Base-by-base conservation (phyloP, 179 eudicot species). In the Pouteria campechiana region DNA sequence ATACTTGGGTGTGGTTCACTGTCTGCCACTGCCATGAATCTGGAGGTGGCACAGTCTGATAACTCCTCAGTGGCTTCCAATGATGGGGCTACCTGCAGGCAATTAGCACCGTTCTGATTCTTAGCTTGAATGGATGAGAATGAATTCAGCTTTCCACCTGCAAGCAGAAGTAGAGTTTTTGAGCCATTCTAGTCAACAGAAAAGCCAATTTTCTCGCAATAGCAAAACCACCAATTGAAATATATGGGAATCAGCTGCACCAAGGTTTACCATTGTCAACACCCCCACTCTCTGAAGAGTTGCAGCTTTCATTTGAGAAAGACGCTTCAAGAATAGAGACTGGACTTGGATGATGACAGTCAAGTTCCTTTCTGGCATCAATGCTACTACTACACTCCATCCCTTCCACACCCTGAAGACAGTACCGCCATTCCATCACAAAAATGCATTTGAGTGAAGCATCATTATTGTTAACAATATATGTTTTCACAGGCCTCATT, bases 261-360 rank as follows among this genome's bases (percentile, higher is more conserved):
- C 62, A 61, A 90, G 90, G 89, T 74, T 74, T 76, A 41, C 77
- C 58, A 37, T 61, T 58, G 57, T 58, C 57, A 41, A 75, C 70
- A 43, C 65, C 70, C 9, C 67, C 58, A 37, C 70, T 77, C 27
- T 79, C 81, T 13, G 95, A 65, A 39, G 92, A 86, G 64, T 77
- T 65, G 69, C 74, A 85, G 40, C 95, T 85, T 55, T 79, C 90
- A 7, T 76, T 35, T 18, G 67, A 46, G 37, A 64, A 43, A 52
- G 74, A 74, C 52, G 74, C 75, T 21, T 79, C 95, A 20, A 86
- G 84, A 64, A 70, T 77, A 16, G 98, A 86, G 32, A 72, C 60
- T 20, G 95, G 95, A 61, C 93, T 77, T 3, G 94, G 81, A 35
- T 47, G 66, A 28, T 66, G 78, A 46, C 32, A 17, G 23, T 60